Evolutionary conservation across 768 basidiomycete genomes (phyloP).

Genomic region (Amanita inopinata): DNA sequence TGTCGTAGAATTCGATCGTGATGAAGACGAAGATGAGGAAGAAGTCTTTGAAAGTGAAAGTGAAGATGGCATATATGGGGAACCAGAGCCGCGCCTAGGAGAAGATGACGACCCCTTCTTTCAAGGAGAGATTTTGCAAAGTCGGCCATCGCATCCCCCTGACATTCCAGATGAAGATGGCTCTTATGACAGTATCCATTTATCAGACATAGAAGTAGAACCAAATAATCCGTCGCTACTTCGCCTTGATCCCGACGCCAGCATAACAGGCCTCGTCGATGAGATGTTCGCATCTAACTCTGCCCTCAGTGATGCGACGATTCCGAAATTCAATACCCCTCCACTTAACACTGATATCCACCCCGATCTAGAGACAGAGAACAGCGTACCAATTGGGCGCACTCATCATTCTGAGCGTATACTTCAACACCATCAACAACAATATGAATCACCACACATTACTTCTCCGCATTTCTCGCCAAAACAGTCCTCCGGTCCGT

Average conservation of each 20-base stretch:
- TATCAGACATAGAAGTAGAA: constrained; percentile 31
- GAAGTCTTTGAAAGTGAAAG: constrained; percentile 18
- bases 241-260: constrained; percentile 38
- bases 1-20: constrained; percentile 71
- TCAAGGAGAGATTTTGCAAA: constrained; percentile 10
- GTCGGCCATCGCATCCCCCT: constrained; percentile 6
- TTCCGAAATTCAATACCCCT: constrained; percentile 27
- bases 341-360: constrained; percentile 36
- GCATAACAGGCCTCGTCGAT: constrained; percentile 64
- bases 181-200: constrained; percentile 36
- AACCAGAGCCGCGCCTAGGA: constrained; percentile 20
- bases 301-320: constrained; percentile 15
- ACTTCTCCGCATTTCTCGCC: constrained; percentile 23
- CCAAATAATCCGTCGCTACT: constrained; percentile 24
- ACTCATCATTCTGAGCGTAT: constrained; percentile 51
- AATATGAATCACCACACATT: constrained; percentile 20
- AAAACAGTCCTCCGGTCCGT: constrained; percentile 15
- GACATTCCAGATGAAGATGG: constrained; percentile 19
- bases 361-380: constrained; percentile 50
- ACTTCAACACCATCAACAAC: constrained; percentile 31
- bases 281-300: constrained; percentile 46
- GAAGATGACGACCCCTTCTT: constrained; percentile 39
- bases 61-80: constrained; percentile 20
- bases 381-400: constrained; percentile 54
- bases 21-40: constrained; percentile 32